Percentiles rank a stretch among this genome's conserved stretches.
These are phyloP conservation scores for Acanthamoeba lugdunensis DNA, from an alignment of 208 protist genomes.

Conservation along the genomic window DNA sequence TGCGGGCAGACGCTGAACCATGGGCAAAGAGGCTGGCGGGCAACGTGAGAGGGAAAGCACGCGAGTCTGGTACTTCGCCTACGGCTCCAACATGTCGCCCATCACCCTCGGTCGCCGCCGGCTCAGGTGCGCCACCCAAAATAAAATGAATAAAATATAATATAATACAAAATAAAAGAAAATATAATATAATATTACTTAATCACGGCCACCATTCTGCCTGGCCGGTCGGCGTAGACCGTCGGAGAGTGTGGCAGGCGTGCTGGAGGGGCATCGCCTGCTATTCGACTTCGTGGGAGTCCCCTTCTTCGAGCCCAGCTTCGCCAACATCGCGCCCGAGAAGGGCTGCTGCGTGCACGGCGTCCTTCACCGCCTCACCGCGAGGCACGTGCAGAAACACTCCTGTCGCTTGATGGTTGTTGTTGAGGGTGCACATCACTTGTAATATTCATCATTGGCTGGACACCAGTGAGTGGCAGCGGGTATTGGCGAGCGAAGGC, in stretches of 20 bases:
- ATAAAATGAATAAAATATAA: too few relatives aligned
- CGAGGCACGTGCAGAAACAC: not conserved
- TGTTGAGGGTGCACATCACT: not conserved
- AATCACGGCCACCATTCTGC: too few relatives aligned
- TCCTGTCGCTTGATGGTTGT: not conserved
- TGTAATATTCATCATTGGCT: not conserved
- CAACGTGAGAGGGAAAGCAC: too few relatives aligned
- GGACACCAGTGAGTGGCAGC: not conserved
- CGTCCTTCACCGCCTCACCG: not conserved
- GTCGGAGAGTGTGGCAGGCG: not conserved
- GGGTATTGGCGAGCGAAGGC: not conserved
- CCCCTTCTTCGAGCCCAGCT: conserved; percentile 19
- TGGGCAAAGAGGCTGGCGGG: too few relatives aligned
- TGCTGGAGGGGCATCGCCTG: not conserved
- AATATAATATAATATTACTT: too few relatives aligned
- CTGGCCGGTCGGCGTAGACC: not conserved
- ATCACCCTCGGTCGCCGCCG: not conserved
- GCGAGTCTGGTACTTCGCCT: conserved; percentile 35
- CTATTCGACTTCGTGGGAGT: not conserved
- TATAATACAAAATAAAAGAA: not conserved
- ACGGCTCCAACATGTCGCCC: conserved; percentile 32
- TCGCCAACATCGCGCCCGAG: not conserved
- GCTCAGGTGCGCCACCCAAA: not conserved
- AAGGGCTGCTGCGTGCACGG: conserved; percentile 21
- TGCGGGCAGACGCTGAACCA: too few relatives aligned